Percentiles rank a stretch among this genome's conserved stretches.
Evolutionary conservation across 1,284 basidiomycete species (phyloP).

Genomic region (Sporisorium iseilematis-ciliati): DNA sequence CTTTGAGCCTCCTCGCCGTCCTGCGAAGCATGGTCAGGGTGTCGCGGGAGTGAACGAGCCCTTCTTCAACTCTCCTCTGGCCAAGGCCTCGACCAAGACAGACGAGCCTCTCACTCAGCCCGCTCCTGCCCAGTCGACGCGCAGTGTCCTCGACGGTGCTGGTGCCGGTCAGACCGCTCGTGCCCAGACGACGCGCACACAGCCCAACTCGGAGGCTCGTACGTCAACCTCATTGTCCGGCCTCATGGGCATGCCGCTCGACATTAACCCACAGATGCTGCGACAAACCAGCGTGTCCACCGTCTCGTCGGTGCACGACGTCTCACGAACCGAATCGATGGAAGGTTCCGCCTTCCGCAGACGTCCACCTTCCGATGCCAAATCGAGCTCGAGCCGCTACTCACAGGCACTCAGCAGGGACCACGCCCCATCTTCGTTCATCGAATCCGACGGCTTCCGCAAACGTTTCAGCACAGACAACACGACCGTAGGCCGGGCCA

Average conservation of each 20-base stretch:
- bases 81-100: conserved; percentile 44
- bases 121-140: conserved; percentile 6
- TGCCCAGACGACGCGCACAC: conserved; percentile 12
- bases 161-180: conserved; percentile 10
- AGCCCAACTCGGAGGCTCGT: conserved; percentile 24
- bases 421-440: conserved; percentile 27
- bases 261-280: conserved; percentile 40
- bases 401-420: conserved; percentile 43
- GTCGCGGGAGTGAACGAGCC: conserved; percentile 9
- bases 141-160: conserved; percentile 19
- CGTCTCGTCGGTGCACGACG: conserved; percentile 26
- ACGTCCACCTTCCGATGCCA: conserved; percentile 42
- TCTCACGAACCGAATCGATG: conserved; percentile 7
- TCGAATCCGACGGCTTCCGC: conserved; percentile 33
- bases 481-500: conserved; percentile 44
- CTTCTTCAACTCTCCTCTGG: conserved; percentile 35
- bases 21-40: conserved; percentile 23
- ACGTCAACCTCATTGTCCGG: conserved; percentile 46
- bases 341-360: conserved; percentile 18
- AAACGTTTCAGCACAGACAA: conserved; percentile 51
- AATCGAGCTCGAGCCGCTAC: conserved; percentile 44
- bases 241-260: conserved; percentile 53
- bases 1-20: conserved; percentile 31
- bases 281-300: conserved; percentile 41
- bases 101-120: conserved; percentile 39